A percentile compares a stretch with the other conserved stretches of the same genome.
Evolutionary conservation across 768 basidiomycete genomes (phyloP).

Genomic region (Pisolithus tinctorius): DNA sequence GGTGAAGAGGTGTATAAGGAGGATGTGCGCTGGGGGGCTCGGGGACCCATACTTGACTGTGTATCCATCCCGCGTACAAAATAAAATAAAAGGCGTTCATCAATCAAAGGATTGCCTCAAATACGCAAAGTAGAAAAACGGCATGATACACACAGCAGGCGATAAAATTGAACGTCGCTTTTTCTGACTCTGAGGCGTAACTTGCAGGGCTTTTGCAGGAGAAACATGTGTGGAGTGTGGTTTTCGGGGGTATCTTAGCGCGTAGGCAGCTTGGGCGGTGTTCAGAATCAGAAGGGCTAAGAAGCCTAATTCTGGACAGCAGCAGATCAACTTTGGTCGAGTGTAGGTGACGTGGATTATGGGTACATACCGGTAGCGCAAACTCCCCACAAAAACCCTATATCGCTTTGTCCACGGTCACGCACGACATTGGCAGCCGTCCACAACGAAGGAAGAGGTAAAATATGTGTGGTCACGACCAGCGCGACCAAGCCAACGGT

Average conservation of each 20-base stretch:
- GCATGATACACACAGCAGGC: constrained; percentile 11
- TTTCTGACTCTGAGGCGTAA: constrained; percentile 21
- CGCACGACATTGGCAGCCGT: constrained; percentile 28
- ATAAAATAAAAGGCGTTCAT: not conserved
- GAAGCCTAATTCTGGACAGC: constrained; percentile 22
- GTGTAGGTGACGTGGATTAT: not conserved
- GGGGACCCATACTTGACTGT: constrained; percentile 6
- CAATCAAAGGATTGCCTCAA: not conserved
- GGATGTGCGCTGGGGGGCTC: constrained; percentile 23
- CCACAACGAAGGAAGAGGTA: constrained; percentile 34
- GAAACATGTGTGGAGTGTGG: constrained; percentile 22
- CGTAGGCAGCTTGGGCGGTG: constrained; percentile 28
- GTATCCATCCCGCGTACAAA: not conserved
- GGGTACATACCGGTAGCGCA: constrained; percentile 27
- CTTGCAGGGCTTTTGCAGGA: constrained; percentile 12
- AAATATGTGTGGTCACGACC: constrained; percentile 30
- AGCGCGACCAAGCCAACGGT: constrained; percentile 26
- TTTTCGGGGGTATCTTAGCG: constrained; percentile 30
- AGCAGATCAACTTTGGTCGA: not conserved
- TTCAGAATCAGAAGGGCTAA: constrained; percentile 28
- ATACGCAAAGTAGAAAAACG: not conserved
- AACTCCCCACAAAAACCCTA: constrained; percentile 12
- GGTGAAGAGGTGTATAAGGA: constrained; percentile 26
- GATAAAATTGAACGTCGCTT: constrained; percentile 21
- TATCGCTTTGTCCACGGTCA: not conserved